Evolutionary conservation across 1,284 basidiomycete species (phyloP).

Genomic region (Trametes hirsuta): DNA sequence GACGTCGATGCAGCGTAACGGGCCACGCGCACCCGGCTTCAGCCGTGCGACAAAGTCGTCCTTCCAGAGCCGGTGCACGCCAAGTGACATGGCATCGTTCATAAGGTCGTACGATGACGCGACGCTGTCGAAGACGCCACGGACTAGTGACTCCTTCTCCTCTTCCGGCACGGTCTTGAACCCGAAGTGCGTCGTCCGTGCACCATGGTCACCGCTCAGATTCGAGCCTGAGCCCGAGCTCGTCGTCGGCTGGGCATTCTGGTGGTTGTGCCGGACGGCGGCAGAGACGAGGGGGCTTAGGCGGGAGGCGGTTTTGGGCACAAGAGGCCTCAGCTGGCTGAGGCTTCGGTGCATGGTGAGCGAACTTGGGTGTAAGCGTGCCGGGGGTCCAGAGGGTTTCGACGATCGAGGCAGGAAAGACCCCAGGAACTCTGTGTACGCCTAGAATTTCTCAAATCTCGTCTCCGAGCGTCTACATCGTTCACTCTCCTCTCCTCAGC

Average conservation of each 20-base stretch:
- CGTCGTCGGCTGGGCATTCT: slow-evolving; percentile 8
- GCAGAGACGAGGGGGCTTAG: neutral
- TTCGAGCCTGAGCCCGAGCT: neutral
- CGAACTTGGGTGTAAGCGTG: slow-evolving; percentile 18
- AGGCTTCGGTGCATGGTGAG: slow-evolving; percentile 22
- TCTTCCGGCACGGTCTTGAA: slow-evolving; percentile 86
- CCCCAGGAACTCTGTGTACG: slow-evolving; percentile 27
- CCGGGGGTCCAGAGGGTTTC: slow-evolving; percentile 14
- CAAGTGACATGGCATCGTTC: slow-evolving; percentile 98
- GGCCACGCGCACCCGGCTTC: slow-evolving; percentile 76
- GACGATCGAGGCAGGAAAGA: slow-evolving; percentile 9
- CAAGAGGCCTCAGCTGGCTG: slow-evolving; percentile 21
- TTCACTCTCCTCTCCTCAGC: neutral
- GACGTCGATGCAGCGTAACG: slow-evolving; percentile 88
- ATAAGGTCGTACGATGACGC: slow-evolving; percentile 97
- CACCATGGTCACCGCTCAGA: slow-evolving; percentile 3
- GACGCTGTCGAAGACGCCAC: slow-evolving; percentile 94
- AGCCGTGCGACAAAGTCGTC: slow-evolving; percentile 86
- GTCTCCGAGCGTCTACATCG: slow-evolving; percentile 1
- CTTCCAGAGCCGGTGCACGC: slow-evolving; percentile 98
- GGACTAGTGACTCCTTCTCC: slow-evolving; percentile 80
- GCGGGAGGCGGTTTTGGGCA: slow-evolving; percentile 7
- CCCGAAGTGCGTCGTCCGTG: slow-evolving; percentile 79
- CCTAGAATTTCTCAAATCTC: slow-evolving; percentile 14
- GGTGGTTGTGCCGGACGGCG: slow-evolving; percentile 18